These are phyloP conservation scores for Phialophora verrucosa DNA, from an alignment of 2,329 filamentous ascomycete species.

Conservation along the genomic window DNA sequence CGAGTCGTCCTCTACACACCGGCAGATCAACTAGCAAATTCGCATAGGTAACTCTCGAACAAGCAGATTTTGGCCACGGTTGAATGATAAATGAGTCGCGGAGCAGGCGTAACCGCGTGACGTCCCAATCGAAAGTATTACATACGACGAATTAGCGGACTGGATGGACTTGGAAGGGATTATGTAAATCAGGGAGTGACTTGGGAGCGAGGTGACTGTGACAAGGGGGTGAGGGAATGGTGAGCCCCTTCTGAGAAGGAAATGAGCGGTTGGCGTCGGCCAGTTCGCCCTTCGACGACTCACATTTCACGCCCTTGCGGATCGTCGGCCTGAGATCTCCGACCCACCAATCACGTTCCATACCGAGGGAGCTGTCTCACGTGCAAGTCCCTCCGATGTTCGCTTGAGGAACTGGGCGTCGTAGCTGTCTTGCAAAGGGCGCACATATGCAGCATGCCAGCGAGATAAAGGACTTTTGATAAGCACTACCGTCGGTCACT, in stretches of 20 bases:
- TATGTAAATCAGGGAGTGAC: slow-evolving; percentile 20
- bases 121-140: slow-evolving; percentile 12
- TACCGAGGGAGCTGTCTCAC: background rate
- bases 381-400: background rate
- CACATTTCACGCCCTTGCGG: slow-evolving; percentile 8
- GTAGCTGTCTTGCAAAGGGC: background rate
- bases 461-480: background rate
- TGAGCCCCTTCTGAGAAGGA: slow-evolving; percentile 5
- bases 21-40: background rate
- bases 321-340: slow-evolving; percentile 17
- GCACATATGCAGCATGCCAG: background rate
- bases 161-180: slow-evolving; percentile 14
- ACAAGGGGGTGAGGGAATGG: slow-evolving; percentile 4
- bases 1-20: background rate
- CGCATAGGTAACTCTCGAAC: background rate
- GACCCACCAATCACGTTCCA: slow-evolving; percentile 17
- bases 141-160: slow-evolving; percentile 19
- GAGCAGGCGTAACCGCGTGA: slow-evolving; percentile 18
- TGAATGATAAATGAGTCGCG: background rate
- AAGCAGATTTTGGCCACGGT: background rate
- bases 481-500: background rate
- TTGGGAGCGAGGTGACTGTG: background rate
- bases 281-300: background rate
- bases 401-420: background rate
- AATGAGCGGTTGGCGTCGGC: slow-evolving; percentile 25